phyloP scores from a whole-genome alignment of 2,329 filamentous ascomycete species.

The Trichoderma sp. region DNA sequence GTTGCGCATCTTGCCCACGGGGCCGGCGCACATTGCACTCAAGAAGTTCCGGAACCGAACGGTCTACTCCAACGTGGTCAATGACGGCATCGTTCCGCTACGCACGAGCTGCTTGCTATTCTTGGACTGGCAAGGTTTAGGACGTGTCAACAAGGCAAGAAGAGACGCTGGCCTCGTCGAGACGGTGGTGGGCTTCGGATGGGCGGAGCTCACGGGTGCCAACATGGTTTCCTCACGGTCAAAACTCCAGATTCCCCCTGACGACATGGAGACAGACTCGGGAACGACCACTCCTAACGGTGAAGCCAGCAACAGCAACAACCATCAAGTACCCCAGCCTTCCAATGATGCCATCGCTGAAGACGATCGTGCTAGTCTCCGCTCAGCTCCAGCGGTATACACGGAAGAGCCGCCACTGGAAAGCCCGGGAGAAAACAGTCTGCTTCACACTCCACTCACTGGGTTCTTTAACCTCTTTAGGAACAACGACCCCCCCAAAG shows the following conservation, averaged over 20 bases:
- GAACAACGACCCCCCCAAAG: conserved; percentile 54
- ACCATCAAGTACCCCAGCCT: conserved; percentile 70
- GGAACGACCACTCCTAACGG: conserved; percentile 41
- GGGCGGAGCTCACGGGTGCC: conserved; percentile 84
- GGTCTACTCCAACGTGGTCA: conserved; percentile 95
- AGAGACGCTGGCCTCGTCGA: conserved; percentile 90
- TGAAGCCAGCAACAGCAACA: conserved; percentile 40
- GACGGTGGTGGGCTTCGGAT: conserved; percentile 90
- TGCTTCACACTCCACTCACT: conserved; percentile 56
- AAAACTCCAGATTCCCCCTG: conserved; percentile 47
- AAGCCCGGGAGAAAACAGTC: conserved; percentile 37
- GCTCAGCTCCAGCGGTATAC: conserved; percentile 45
- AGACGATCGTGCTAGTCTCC: conserved; percentile 64
- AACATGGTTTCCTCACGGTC: conserved; percentile 55
- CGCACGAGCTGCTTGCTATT: conserved; percentile 96
- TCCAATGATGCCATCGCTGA: conserved; percentile 65
- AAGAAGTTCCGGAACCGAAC: conserved; percentile 89
- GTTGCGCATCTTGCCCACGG: conserved; percentile 84
- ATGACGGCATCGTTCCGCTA: conserved; percentile 93
- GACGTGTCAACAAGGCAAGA: conserved; percentile 89
- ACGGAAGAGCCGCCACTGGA: conserved; percentile 33
- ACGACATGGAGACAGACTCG: conserved; percentile 40
- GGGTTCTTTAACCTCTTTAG: conserved; percentile 76
- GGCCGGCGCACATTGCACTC: conserved; percentile 83
- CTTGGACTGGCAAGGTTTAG: conserved; percentile 92